Evolutionary conservation across 192 early-diverging fungal species (phyloP), one percentile per base, ranked within the genome.

Genomic region (Coemansia sp.): DNA sequence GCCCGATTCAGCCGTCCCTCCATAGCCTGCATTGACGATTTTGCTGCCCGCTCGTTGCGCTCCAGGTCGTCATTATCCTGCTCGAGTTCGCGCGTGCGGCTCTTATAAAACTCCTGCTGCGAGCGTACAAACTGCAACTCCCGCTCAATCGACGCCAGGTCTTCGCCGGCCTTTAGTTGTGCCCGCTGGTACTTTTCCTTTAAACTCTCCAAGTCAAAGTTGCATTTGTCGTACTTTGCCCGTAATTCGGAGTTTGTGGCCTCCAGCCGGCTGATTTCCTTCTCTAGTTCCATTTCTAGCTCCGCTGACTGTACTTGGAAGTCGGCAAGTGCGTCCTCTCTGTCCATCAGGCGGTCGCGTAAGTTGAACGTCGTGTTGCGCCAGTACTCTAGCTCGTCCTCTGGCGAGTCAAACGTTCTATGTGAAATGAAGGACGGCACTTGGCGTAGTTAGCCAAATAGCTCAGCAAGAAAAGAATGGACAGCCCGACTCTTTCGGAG

Each of bases 1-100:
- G 89, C 90, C 55, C 83, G 88, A 68, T 89, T 91, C 40, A 90
- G 87, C 71, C 90, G 88, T 69, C 80, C 73, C 76, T 92, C 90
- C 62, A 92, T 77, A 68, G 90, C 90, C 55, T 82, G 76, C 62
- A 93, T 60, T 6, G 91, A 88, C 53, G 89, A 89, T 8, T 58
- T 58, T 58, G 55, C 30, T 46, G 89, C 89, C 64, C 92, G 88
- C 78, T 76, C 77, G 64, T 80, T 89, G 44, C 88, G 84, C 75
- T 93, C 92, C 42, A 93, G 67, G 61, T 93, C 91, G 63, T 93
- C 92, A 76, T 90, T 92, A 42, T 92, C 86, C 72, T 91, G 86
- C 74, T 93, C 92, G 16, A 93, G 67, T 63, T 92, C 91, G 16
- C 89, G 84, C 23, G 88, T 89, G 52, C 89, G 87, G 69, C 90